Base-by-base conservation (phyloP, 768 basidiomycete genomes). In the Calocybe cyanea region DNA sequence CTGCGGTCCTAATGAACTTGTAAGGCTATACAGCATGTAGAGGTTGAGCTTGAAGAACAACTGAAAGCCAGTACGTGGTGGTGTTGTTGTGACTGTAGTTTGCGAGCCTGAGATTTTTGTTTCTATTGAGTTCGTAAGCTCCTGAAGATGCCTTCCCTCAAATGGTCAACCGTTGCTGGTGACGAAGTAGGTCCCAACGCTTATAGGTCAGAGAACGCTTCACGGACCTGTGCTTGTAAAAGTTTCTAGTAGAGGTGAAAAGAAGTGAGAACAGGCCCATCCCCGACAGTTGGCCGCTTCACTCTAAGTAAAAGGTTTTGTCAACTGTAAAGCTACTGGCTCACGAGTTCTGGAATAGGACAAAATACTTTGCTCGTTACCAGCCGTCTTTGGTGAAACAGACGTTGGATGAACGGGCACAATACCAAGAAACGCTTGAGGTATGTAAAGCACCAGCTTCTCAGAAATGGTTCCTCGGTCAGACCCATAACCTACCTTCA, bases 161-260 rank as follows among this genome's bases (percentile, higher is more conserved):
- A 83, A 43, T 98, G 81, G 73, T 75, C 76, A 2, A 77, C 73
- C 4, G 72, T 84, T 10, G 66, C 73, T 0, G 83, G 78, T 0
- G 83, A 85, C 44, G 92, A 92, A 63, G 92, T 90, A 53, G 46
- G 68, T n/a, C 17, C 6, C 34, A n/a, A 5, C n/a, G 5, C 17
- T 5, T 18, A 35, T 7, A 6, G 6, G 4, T 6, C 5, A n/a
- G 34, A 35, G 5, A 6, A 35, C 7, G n/a, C 5, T 18, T 35
- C 14, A 35, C n/a, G 7, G 17, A 35, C 14, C 5, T 35, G 5
- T 18, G 17, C 4, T 14, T 7, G n/a, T 4, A 21, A 6, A 53
- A 96, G 85, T 94, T 78, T 60, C 69, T 96, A 8, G 70, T 95
- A 8, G 90, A 95, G 62, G 65, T 95, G 18, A 83, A 80, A 49